Percentiles rank a stretch among this genome's conserved stretches.
These are phyloP conservation scores for Endoconidiophora polonica DNA, from an alignment of 2,329 filamentous ascomycete genomes.

Conservation along the genomic window DNA sequence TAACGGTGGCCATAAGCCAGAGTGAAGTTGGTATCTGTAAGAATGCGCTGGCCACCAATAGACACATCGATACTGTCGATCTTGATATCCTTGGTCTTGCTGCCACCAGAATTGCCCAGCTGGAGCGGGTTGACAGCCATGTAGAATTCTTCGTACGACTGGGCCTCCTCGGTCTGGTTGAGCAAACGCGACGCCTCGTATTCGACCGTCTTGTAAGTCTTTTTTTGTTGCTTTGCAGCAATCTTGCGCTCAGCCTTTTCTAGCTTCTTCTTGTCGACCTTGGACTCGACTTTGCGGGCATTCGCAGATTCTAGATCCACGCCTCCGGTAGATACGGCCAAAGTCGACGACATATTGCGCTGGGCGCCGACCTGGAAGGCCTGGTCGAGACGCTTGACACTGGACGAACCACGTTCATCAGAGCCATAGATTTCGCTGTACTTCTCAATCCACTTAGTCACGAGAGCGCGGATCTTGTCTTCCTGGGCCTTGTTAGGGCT, in stretches of 20 bases:
- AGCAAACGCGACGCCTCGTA: slow-evolving; percentile 89
- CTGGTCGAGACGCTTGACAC: slow-evolving; percentile 76
- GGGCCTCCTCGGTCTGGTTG: slow-evolving; percentile 61
- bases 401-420: slow-evolving; percentile 55
- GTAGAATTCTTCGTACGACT: slow-evolving; percentile 98
- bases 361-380: slow-evolving; percentile 88
- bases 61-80: slow-evolving; percentile 90
- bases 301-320: slow-evolving; percentile 93
- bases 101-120: slow-evolving; percentile 50
- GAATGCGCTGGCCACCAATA: slow-evolving; percentile 74
- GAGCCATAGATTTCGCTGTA: slow-evolving; percentile 60
- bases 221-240: slow-evolving; percentile 95
- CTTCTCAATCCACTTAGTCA: slow-evolving; percentile 76
- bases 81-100: slow-evolving; percentile 98
- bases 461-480: slow-evolving; percentile 62
- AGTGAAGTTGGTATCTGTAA: slow-evolving; percentile 79
- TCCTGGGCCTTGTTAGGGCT: slow-evolving; percentile 56
- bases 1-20: slow-evolving; percentile 87
- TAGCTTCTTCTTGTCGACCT: slow-evolving; percentile 95
- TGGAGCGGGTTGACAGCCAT: slow-evolving; percentile 98
- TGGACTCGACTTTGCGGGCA: slow-evolving; percentile 84
- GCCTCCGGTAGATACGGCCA: slow-evolving; percentile 66
- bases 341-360: slow-evolving; percentile 87
- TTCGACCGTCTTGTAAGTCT: slow-evolving; percentile 93
- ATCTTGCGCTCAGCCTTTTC: slow-evolving; percentile 98